A percentile compares a stretch with the other conserved stretches of the same genome.
Evolutionary conservation across 345 rosid species (phyloP).

Genomic region (Pugionium dolabratum): DNA sequence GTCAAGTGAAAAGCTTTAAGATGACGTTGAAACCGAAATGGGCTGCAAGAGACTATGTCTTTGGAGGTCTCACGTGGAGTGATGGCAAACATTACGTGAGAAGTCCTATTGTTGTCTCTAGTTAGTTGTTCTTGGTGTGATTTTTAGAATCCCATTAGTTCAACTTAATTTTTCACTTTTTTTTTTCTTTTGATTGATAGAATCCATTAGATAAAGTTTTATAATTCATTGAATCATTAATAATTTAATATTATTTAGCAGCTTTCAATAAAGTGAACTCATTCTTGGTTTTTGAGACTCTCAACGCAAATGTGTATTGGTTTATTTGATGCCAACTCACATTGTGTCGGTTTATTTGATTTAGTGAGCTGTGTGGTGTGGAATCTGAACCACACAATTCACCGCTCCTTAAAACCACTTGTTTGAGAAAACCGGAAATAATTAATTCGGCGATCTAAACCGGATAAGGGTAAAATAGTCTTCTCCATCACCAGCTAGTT

Average conservation of each 20-base stretch:
- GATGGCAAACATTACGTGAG: constrained; percentile 58
- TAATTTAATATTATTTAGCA: too few relatives aligned
- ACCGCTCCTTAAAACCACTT: background rate
- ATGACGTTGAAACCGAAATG: constrained; percentile 46
- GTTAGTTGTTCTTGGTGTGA: background rate
- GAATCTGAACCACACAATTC: constrained; percentile 5
- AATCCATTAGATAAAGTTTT: too few relatives aligned
- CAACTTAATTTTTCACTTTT: background rate
- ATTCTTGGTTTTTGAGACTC: background rate
- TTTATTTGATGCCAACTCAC: background rate
- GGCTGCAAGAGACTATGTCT: constrained; percentile 13
- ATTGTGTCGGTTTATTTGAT: constrained; percentile 16
- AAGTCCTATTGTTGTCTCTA: constrained; percentile 59
- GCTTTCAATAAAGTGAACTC: background rate
- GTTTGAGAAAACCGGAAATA: background rate
- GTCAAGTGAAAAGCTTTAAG: constrained; percentile 59
- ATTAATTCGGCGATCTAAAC: background rate
- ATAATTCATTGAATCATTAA: background rate
- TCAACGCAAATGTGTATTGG: background rate
- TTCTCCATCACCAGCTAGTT: background rate
- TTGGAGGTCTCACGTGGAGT: constrained; percentile 59
- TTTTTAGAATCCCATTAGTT: background rate
- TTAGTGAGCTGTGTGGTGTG: constrained; percentile 7
- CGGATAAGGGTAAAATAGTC: constrained; percentile 26
- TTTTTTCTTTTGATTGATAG: background rate